These are phyloP conservation scores for Trichoderma erinaceum DNA, from an alignment of 495 filamentous ascomycete genomes.

Conservation along the genomic window DNA sequence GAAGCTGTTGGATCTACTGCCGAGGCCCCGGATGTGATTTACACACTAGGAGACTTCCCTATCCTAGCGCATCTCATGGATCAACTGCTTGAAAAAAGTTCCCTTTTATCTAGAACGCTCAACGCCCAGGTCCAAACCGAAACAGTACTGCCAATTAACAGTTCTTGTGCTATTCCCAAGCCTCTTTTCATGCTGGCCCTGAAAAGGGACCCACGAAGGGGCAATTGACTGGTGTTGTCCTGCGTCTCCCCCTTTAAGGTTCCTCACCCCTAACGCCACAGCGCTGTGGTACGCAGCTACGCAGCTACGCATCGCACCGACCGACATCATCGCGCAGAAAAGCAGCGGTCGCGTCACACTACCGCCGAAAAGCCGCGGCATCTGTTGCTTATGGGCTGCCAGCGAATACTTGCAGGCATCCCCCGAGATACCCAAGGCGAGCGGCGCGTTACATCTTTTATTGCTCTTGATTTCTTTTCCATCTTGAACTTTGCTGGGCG, in stretches of 20 bases:
- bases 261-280: background rate
- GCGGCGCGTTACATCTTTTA: constrained; percentile 5
- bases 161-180: background rate
- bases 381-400: background rate
- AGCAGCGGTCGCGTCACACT: constrained; percentile 1
- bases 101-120: background rate
- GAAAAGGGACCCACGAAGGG: no score
- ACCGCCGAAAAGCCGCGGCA: background rate
- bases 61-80: background rate
- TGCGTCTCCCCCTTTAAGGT: background rate
- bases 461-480: background rate
- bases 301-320: background rate
- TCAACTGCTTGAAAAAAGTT: background rate
- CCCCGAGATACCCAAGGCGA: background rate
- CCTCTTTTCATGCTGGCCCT: no score
- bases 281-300: background rate
- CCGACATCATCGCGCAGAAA: background rate
- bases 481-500: background rate
- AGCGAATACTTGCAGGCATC: constrained; percentile 2
- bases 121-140: background rate
- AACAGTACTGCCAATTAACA: background rate
- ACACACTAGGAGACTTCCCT: background rate
- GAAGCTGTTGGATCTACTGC: background rate
- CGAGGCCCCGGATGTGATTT: background rate
- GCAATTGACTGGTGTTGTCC: background rate